Conservation (phyloP, 139 green algal species). For the Prasinococcaceae sp. region DNA sequence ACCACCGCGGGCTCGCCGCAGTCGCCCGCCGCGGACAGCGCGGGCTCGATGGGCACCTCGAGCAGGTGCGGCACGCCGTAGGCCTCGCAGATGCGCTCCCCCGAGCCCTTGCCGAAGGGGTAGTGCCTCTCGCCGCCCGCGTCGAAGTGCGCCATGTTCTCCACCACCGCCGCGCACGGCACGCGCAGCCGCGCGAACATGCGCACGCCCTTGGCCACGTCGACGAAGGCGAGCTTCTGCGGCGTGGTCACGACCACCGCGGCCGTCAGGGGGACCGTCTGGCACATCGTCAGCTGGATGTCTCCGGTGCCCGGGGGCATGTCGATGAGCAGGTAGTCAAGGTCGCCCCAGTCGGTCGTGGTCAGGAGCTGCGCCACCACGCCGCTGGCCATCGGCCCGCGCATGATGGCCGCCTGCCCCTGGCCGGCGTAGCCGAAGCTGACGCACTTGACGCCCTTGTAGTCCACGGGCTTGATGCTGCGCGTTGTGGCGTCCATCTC, state of each 20-base stretch:
- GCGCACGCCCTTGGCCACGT: constrained; percentile 94
- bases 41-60: constrained; percentile 75
- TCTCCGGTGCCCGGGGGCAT: constrained; percentile 95
- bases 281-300: constrained; percentile 96
- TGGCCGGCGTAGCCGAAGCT: constrained; percentile 95
- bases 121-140: constrained; percentile 62
- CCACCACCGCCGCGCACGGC: constrained; percentile 88
- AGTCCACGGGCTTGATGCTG: constrained; percentile 69
- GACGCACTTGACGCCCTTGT: constrained; percentile 89
- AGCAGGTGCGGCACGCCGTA: constrained; percentile 89
- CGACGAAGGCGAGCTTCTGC: constrained; percentile 94
- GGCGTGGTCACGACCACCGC: constrained; percentile 98
- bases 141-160: constrained; percentile 99
- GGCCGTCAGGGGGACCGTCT: constrained; percentile 73
- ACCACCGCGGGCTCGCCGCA: constrained; percentile 76
- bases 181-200: constrained; percentile 95
- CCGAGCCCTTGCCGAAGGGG: constrained; percentile 74
- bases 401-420: constrained; percentile 74
- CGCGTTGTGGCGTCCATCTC: constrained; percentile 48
- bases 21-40: constrained; percentile 79
- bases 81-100: constrained; percentile 35
- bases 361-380: constrained; percentile 91
- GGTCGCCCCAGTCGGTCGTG: constrained; percentile 55
- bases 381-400: constrained; percentile 89
- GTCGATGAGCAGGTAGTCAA: constrained; percentile 97